Percentiles rank a stretch among this genome's conserved stretches.
These are phyloP conservation scores for Entomortierella beljakovae DNA, from an alignment of 192 early-diverging fungal species.

Conservation along the genomic window DNA sequence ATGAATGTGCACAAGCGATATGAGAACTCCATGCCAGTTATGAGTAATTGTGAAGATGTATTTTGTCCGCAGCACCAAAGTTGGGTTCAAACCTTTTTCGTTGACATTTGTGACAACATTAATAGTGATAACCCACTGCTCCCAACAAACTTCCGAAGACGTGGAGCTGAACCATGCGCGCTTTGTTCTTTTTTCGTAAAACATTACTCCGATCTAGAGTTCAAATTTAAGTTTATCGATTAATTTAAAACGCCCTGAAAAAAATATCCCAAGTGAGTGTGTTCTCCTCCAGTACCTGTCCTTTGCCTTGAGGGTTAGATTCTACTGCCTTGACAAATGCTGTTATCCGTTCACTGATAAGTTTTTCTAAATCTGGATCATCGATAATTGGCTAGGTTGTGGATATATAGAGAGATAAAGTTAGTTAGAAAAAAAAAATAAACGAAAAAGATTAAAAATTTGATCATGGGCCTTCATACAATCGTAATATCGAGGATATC, in stretches of 20 bases:
- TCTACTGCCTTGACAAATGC: constrained; percentile 58
- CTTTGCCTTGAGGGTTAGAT: constrained; percentile 54
- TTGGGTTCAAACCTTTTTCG: constrained; percentile 57
- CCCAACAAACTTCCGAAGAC: constrained; percentile 70
- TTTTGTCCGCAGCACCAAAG: too few species aligned
- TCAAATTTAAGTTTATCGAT: too few species aligned
- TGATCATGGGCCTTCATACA: constrained; percentile 36
- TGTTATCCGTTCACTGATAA: constrained; percentile 62
- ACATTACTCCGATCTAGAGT: constrained; percentile 66
- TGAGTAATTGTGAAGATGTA: too few species aligned
- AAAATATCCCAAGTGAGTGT: too few species aligned
- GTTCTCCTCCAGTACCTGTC: constrained; percentile 60
- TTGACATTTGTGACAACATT: constrained; percentile 56
- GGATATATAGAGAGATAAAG: not conserved
- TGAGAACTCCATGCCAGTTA: too few species aligned
- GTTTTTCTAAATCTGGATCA: constrained; percentile 61
- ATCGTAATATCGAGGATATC: constrained; percentile 65
- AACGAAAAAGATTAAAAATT: not conserved
- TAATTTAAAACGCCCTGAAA: too few species aligned
- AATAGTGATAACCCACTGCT: constrained; percentile 70
- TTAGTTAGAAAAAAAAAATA: not conserved
- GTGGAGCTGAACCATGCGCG: constrained; percentile 69
- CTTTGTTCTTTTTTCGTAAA: constrained; percentile 70
- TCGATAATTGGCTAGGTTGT: constrained; percentile 63
- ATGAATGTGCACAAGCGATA: too few species aligned